These are phyloP conservation scores for Komagataella pastoris DNA, from an alignment of 805 yeast genomes.

Conservation along the genomic window DNA sequence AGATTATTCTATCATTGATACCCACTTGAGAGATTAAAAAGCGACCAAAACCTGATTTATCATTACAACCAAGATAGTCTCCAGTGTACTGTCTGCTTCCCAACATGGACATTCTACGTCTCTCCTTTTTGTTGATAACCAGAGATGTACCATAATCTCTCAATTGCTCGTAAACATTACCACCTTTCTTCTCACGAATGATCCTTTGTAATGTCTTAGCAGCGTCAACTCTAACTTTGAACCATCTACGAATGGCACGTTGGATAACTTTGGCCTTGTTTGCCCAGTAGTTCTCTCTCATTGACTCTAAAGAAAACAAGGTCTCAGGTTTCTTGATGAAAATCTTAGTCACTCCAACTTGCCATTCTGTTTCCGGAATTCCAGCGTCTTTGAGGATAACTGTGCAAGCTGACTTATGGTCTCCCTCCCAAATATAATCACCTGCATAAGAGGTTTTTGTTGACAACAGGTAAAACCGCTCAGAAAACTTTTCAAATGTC, in stretches of 20 bases:
- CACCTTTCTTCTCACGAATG: constrained; percentile 70
- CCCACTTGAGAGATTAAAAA: constrained; percentile 60
- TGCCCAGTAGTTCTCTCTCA: constrained; percentile 97
- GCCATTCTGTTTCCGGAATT: constrained; percentile 74
- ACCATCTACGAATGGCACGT: constrained; percentile 86
- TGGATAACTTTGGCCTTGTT: constrained; percentile 97
- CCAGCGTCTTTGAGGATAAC: constrained; percentile 39
- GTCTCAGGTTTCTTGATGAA: constrained; percentile 97
- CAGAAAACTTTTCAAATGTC: constrained; percentile 91
- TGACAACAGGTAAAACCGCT: constrained; percentile 80
- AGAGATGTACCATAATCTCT: constrained; percentile 74
- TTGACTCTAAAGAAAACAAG: constrained; percentile 83
- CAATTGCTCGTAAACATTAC: constrained; percentile 70
- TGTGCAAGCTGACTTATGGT: constrained; percentile 35
- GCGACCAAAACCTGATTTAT: constrained; percentile 55
- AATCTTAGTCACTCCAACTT: constrained; percentile 83
- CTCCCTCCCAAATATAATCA: constrained; percentile 47
- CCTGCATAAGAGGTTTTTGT: constrained; percentile 88
- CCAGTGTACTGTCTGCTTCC: constrained; percentile 89
- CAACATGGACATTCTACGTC: constrained; percentile 75
- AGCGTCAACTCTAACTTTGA: constrained; percentile 72
- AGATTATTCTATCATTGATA: constrained; percentile 54
- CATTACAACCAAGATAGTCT: constrained; percentile 85
- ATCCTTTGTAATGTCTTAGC: constrained; percentile 72
- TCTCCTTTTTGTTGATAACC: constrained; percentile 67